Base-by-base conservation (phyloP, 768 basidiomycete species). In the Boletus bicolor region DNA sequence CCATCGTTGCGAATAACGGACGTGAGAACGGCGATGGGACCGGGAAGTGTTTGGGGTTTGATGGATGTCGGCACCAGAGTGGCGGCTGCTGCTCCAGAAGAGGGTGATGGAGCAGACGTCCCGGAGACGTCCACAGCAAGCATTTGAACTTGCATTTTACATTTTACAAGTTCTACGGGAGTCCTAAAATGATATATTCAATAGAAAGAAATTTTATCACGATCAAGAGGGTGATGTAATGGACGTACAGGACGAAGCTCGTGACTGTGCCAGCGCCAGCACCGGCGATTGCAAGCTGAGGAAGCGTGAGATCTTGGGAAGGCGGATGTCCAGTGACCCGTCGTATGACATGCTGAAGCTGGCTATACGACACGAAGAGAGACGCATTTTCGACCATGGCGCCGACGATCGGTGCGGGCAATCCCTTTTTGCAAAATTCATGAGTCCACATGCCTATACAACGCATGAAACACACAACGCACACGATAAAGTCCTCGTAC, bases 141-240 rank as follows among this genome's bases (percentile, higher is more conserved):
- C 82, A 92, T 87, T 68, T 96, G 93, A 2, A 97, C 95, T 71
- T 97, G 95, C 93, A 98, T 96, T 71, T 93, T 92, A 76, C 93
- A 97, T 73, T 98, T 97, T 55, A 98, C 83, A 47, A 97, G 86
- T 65, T 97, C 95, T 54, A 98, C 87, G 1, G 95, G 95, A 0
- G 94, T 97, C 30, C 91, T 93, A 51, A 64, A 51, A 7, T 5
- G 24, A 28, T 26, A 14, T 3, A 7, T 19, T 58, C 30, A 44
- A 17, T 15, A 24, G 34, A 21, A 35, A 34, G 3, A n/a, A n/a
- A 28, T 3, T 34, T 3, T 11, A 32, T 14, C 19, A 6, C 5
- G n/a, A n/a, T 1, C 11, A 1, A 10, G 15, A n/a, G 15, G 5
- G 9, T 30, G 3, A n/a, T 17, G 9, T 30, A 5, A 26, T 17